Evolutionary conservation across 2,329 filamentous ascomycete genomes (phyloP).

Genomic region (Colletotrichum sojae): DNA sequence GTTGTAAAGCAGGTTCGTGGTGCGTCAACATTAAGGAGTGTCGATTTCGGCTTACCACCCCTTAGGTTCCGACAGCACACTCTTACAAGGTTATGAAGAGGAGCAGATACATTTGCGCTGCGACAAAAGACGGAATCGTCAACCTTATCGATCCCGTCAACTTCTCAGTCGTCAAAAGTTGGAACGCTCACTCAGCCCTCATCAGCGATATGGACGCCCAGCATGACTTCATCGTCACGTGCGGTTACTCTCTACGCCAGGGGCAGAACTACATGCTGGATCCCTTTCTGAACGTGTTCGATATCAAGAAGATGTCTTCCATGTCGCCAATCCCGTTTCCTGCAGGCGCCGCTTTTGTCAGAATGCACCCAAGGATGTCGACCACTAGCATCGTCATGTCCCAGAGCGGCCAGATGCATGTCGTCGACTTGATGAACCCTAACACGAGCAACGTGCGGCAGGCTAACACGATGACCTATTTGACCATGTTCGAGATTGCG

Average conservation of each 20-base stretch:
- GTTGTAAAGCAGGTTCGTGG: slow-evolving; percentile 74
- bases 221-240: slow-evolving; percentile 95
- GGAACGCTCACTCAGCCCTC: slow-evolving; percentile 89
- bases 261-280: slow-evolving; percentile 83
- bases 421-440: slow-evolving; percentile 95
- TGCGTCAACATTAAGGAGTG: neutral
- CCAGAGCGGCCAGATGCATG: slow-evolving; percentile 92
- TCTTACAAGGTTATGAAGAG: slow-evolving; percentile 95
- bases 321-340: slow-evolving; percentile 94
- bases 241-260: slow-evolving; percentile 90
- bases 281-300: slow-evolving; percentile 94
- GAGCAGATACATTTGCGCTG: slow-evolving; percentile 91
- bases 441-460: slow-evolving; percentile 89
- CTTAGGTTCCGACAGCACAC: slow-evolving; percentile 76
- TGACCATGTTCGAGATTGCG: slow-evolving; percentile 87
- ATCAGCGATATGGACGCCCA: slow-evolving; percentile 98
- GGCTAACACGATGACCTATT: slow-evolving; percentile 78
- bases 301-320: slow-evolving; percentile 90
- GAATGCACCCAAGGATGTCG: slow-evolving; percentile 96
- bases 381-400: slow-evolving; percentile 96
- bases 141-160: slow-evolving; percentile 87
- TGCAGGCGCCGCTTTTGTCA: slow-evolving; percentile 91
- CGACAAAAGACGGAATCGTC: slow-evolving; percentile 84
- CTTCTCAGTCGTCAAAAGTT: slow-evolving; percentile 85
- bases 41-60: slow-evolving; percentile 48